A percentile compares a stretch with the other conserved stretches of the same genome.
phyloP scores from a whole-genome alignment of 352 stramenopile genomes.

The Phytophthora fragariae region DNA sequence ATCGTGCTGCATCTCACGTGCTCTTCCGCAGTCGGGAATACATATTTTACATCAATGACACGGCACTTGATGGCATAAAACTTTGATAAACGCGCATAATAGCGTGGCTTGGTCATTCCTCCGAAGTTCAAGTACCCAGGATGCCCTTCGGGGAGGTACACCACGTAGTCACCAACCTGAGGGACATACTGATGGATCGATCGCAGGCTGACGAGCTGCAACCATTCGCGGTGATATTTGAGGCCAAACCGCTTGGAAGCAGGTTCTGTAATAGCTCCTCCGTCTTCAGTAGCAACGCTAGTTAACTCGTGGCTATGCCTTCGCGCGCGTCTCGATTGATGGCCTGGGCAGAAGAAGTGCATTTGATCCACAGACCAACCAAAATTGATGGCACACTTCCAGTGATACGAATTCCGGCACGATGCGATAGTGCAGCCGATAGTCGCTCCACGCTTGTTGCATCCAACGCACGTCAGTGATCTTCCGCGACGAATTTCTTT shows the following conservation, averaged over 20 bases:
- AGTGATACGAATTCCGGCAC: conserved; percentile 83
- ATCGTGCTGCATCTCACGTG: conserved; percentile 68
- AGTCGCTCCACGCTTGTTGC: conserved; percentile 78
- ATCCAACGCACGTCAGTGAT: conserved; percentile 69
- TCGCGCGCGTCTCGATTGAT: conserved; percentile 49
- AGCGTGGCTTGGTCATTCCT: conserved; percentile 53
- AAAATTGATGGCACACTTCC: conserved; percentile 78
- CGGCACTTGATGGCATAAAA: conserved; percentile 82
- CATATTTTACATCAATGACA: conserved; percentile 79
- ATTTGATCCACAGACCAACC: conserved; percentile 82
- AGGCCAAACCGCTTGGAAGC: conserved; percentile 73
- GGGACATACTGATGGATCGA: conserved; percentile 78
- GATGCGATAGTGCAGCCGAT: conserved; percentile 74
- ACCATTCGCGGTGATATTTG: conserved; percentile 80
- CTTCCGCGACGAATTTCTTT: conserved; percentile 84
- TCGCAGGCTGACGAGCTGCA: conserved; percentile 62
- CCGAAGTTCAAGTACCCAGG: conserved; percentile 51
- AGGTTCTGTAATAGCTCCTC: conserved; percentile 47
- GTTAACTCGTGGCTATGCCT: conserved; percentile 30
- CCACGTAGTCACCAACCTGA: conserved; percentile 82
- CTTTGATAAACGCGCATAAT: conserved; percentile 55
- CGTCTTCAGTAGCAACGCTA: conserved; percentile 31
- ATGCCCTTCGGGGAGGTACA: conserved; percentile 87
- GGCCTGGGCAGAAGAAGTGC: conserved; percentile 83
- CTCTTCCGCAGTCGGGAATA: conserved; percentile 70